These are phyloP conservation scores for Ambrosia hybrid DNA, from an alignment of 140 eudicot species.

Conservation along the genomic window DNA sequence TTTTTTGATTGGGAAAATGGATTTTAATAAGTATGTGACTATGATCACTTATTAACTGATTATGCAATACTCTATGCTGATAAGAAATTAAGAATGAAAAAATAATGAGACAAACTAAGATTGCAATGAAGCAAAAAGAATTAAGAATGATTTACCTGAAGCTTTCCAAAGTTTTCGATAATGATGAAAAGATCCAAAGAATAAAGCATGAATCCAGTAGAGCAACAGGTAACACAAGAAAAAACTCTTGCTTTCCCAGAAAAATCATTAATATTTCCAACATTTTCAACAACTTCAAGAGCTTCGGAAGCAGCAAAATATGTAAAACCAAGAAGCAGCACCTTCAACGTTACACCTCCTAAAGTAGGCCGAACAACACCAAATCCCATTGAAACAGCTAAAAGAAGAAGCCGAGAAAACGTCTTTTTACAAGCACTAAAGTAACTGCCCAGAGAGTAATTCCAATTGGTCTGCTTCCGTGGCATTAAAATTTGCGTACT, in stretches of 20 bases:
- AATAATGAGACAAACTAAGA: neutral
- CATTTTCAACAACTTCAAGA: slow-evolving; percentile 83
- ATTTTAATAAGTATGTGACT: neutral
- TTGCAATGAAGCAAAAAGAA: slow-evolving; percentile 1
- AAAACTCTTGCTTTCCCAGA: slow-evolving; percentile 78
- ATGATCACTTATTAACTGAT: neutral
- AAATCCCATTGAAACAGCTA: slow-evolving; percentile 91
- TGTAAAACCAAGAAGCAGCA: slow-evolving; percentile 64
- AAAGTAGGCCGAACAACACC: slow-evolving; percentile 87
- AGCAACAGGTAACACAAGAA: slow-evolving; percentile 80
- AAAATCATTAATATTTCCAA: slow-evolving; percentile 87
- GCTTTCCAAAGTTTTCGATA: slow-evolving; percentile 82
- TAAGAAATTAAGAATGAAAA: neutral
- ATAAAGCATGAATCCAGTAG: slow-evolving; percentile 76
- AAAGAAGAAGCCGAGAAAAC: slow-evolving; percentile 78
- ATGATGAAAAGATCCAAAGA: slow-evolving; percentile 88
- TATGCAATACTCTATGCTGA: neutral
- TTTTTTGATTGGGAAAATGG: neutral
- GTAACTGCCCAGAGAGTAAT: slow-evolving; percentile 89
- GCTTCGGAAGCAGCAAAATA: slow-evolving; percentile 84
- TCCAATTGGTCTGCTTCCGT: slow-evolving; percentile 88
- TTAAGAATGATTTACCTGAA: slow-evolving; percentile 60
- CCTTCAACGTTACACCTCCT: slow-evolving; percentile 69
- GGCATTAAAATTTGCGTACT: slow-evolving; percentile 69
- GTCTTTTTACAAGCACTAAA: slow-evolving; percentile 84